A percentile compares a stretch with the other conserved stretches of the same genome.
phyloP scores from a whole-genome alignment of 768 basidiomycete species.

The Lanmaoa rubissima region DNA sequence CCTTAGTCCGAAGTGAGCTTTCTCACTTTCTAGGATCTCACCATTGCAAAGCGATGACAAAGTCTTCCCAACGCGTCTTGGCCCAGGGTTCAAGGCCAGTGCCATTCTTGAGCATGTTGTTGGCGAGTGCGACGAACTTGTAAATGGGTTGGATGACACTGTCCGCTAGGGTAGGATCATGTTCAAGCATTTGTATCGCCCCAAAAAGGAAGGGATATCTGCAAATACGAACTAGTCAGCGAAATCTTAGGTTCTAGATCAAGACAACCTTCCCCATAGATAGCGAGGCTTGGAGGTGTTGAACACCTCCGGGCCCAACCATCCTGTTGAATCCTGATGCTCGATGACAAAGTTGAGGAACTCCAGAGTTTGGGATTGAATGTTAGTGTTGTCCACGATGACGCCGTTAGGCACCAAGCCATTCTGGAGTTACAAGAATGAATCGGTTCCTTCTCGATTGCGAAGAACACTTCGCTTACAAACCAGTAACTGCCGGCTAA shows the following conservation, averaged over 20 bases:
- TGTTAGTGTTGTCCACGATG: neutral
- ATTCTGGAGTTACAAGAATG: neutral
- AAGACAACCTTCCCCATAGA: constrained; percentile 4
- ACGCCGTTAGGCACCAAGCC: neutral
- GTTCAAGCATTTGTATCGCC: constrained; percentile 4
- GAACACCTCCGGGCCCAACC: constrained; percentile 1
- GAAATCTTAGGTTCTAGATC: neutral
- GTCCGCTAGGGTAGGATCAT: neutral
- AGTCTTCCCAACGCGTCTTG: constrained; percentile 57
- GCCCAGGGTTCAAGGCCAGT: constrained; percentile 55
- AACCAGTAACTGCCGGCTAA: constrained; percentile 3
- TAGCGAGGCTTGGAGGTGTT: neutral
- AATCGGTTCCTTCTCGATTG: neutral
- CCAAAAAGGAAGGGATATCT: constrained; percentile 6
- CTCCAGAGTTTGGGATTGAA: neutral
- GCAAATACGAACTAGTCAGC: neutral
- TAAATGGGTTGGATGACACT: constrained; percentile 18
- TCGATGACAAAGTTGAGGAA: neutral
- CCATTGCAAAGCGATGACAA: constrained; percentile 56
- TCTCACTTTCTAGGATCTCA: constrained; percentile 18
- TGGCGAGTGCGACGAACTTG: constrained; percentile 53
- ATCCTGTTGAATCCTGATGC: constrained; percentile 1
- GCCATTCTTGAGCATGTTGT: constrained; percentile 51
- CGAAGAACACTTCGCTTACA: neutral
- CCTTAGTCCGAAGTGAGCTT: neutral